Conservation (phyloP, 2,329 filamentous ascomycete species). For the Alternaria postmessia region DNA sequence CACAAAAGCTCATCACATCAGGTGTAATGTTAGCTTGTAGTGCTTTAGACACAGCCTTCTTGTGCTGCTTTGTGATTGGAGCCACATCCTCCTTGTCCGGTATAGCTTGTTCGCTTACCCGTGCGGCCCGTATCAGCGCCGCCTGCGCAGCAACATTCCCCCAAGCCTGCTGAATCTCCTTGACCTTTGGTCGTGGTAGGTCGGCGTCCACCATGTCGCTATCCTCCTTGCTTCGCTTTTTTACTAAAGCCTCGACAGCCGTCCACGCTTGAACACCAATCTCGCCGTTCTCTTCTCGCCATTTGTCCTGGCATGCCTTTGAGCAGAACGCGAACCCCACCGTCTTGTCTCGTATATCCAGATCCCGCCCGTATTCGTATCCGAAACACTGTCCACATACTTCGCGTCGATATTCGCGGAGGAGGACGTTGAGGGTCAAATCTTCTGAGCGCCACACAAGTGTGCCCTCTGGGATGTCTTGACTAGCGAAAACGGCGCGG, state of each 20-base stretch:
- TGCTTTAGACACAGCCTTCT: conserved; percentile 42
- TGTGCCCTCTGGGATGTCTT: conserved; percentile 45
- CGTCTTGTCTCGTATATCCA: conserved; percentile 48
- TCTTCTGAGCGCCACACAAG: conserved; percentile 50
- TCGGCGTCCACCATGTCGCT: conserved; percentile 45
- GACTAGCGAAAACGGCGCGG: conserved; percentile 55
- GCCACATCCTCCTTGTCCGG: conserved; percentile 12
- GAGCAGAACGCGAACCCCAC: conserved; percentile 57
- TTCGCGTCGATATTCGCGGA: conserved; percentile 58
- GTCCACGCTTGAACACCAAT: conserved; percentile 47
- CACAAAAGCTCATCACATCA: conserved; percentile 54
- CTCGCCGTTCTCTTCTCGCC: conserved; percentile 41
- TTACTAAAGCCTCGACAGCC: conserved; percentile 45
- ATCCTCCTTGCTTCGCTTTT: conserved; percentile 42
- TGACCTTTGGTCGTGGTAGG: conserved; percentile 34
- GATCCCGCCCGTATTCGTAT: conserved; percentile 55
- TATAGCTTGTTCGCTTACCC: conserved; percentile 19
- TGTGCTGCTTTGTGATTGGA: conserved; percentile 44
- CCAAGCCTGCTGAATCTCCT: conserved; percentile 44
- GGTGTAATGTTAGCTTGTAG: conserved; percentile 40
- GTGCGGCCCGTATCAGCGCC: conserved; percentile 35
- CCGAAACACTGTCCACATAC: conserved; percentile 58
- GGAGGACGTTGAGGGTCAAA: conserved; percentile 52
- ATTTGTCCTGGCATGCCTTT: conserved; percentile 45
- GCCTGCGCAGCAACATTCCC: conserved; percentile 32